These are phyloP conservation scores for Xenoacremonium recifei DNA, from an alignment of 2,329 filamentous ascomycete genomes.

Conservation along the genomic window DNA sequence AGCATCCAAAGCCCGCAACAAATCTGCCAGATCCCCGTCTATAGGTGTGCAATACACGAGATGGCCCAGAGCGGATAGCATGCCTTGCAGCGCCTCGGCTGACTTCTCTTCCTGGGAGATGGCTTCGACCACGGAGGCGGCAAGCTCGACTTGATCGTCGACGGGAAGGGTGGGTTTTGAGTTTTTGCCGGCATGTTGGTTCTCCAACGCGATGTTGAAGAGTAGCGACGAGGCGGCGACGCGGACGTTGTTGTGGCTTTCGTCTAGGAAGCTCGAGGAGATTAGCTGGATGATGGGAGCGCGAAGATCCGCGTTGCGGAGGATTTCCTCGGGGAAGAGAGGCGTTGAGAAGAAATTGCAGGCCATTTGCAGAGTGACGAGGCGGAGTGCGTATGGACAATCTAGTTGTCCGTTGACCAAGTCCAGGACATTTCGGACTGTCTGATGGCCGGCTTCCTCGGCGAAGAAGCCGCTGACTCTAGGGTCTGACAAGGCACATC, in stretches of 20 bases:
- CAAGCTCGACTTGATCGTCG: slow-evolving; percentile 74
- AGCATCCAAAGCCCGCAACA: slow-evolving; percentile 78
- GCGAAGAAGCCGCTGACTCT: slow-evolving; percentile 81
- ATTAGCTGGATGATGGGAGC: slow-evolving; percentile 65
- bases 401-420: slow-evolving; percentile 54
- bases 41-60: slow-evolving; percentile 68
- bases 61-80: slow-evolving; percentile 73
- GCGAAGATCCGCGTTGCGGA: slow-evolving; percentile 51
- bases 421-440: slow-evolving; percentile 60
- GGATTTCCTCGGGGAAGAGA: slow-evolving; percentile 65
- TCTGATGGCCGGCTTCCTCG: slow-evolving; percentile 66
- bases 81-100: slow-evolving; percentile 71
- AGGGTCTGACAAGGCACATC: slow-evolving; percentile 73
- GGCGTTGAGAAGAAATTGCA: slow-evolving; percentile 82
- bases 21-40: slow-evolving; percentile 74
- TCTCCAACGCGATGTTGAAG: slow-evolving; percentile 75
- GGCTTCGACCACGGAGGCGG: slow-evolving; percentile 77
- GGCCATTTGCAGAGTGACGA: slow-evolving; percentile 78
- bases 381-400: slow-evolving; percentile 77
- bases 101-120: slow-evolving; percentile 59
- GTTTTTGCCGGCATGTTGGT: slow-evolving; percentile 61
- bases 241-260: slow-evolving; percentile 69
- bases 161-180: slow-evolving; percentile 60
- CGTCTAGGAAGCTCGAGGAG: slow-evolving; percentile 76
- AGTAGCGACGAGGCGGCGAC: slow-evolving; percentile 80